phyloP scores from a whole-genome alignment of 345 rosid genomes.

The Camelina sativa region DNA sequence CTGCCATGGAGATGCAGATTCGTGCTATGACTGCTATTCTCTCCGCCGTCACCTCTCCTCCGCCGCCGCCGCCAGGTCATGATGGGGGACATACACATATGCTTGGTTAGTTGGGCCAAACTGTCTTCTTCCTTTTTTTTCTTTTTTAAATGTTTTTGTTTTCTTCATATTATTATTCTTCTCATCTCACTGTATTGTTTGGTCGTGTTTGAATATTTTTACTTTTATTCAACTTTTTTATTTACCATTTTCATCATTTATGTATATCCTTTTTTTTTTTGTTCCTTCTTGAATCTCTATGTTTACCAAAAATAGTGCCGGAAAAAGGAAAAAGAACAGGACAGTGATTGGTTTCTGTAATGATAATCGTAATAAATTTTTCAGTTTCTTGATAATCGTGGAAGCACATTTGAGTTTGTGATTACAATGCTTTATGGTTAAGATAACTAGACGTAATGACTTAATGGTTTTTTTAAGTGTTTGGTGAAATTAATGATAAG shows the following conservation, averaged over 20 bases:
- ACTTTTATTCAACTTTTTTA: conserved; percentile 3
- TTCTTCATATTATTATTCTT: conserved; percentile 29
- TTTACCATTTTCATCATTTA: conserved; percentile 14
- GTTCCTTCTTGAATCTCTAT: conserved; percentile 17
- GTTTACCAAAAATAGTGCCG: conserved; percentile 5
- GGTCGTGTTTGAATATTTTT: conserved; percentile 25
- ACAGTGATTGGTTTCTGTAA: conserved; percentile 33
- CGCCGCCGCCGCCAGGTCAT: conserved; percentile 34
- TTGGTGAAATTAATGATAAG: conserved; percentile 17
- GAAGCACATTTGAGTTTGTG: conserved; percentile 32
- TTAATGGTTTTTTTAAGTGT: conserved; percentile 12
- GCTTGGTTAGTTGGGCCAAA: conserved; percentile 46
- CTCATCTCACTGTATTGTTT: conserved; percentile 28
- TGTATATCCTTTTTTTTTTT: conserved; percentile 24
- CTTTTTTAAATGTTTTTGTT: not conserved
- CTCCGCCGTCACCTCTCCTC: conserved; percentile 44
- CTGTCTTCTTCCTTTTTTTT: not conserved
- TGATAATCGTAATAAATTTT: conserved; percentile 36
- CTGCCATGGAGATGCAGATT: conserved; percentile 98
- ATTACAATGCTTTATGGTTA: conserved; percentile 1
- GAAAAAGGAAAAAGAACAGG: not conserved
- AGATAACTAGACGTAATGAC: conserved; percentile 27
- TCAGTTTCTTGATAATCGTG: conserved; percentile 34
- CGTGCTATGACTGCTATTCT: conserved; percentile 86
- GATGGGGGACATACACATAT: conserved; percentile 41